A percentile compares a stretch with the other conserved stretches of the same genome.
Evolutionary conservation across 768 basidiomycete genomes (phyloP).

Genomic region (Zangia roseola): DNA sequence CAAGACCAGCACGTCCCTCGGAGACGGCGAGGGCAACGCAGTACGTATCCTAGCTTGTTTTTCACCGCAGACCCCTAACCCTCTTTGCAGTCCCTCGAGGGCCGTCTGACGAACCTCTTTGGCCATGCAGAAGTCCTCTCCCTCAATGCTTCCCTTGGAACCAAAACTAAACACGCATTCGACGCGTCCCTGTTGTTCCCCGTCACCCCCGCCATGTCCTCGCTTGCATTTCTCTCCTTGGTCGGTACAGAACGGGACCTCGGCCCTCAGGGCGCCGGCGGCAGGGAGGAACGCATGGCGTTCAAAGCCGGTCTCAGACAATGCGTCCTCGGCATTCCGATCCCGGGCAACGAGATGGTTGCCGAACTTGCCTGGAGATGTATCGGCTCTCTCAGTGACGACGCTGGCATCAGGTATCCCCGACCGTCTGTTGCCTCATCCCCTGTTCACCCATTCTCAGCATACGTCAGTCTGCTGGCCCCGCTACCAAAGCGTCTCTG

Average conservation of each 20-base stretch:
- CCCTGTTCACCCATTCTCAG: conserved; percentile 37
- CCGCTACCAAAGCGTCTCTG: conserved; percentile 77
- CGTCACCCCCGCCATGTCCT: conserved; percentile 57
- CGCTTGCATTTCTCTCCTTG: conserved; percentile 65
- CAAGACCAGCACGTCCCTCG: conserved; percentile 86
- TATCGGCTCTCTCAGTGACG: conserved; percentile 65
- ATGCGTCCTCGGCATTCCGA: conserved; percentile 11
- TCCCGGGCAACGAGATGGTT: conserved; percentile 63
- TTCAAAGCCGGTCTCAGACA: conserved; percentile 64
- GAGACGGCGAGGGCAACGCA: conserved; percentile 91
- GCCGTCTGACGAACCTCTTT: conserved; percentile 81
- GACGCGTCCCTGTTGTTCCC: conserved; percentile 67
- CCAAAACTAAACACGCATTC: conserved; percentile 83
- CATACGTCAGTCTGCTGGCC: conserved; percentile 82
- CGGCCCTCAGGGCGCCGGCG: conserved; percentile 24
- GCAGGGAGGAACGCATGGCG: conserved; percentile 42
- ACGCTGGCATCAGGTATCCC: conserved; percentile 76
- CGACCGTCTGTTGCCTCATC: not conserved
- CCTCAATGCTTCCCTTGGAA: conserved; percentile 80
- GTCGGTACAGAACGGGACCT: conserved; percentile 83
- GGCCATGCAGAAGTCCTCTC: conserved; percentile 90
- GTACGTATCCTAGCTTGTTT: conserved; percentile 45
- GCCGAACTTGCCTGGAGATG: conserved; percentile 84
- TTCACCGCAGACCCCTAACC: not conserved
- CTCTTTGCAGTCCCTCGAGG: conserved; percentile 63